Conservation (phyloP, 176 grass and related monocot species). For the Avena sativa region DNA sequence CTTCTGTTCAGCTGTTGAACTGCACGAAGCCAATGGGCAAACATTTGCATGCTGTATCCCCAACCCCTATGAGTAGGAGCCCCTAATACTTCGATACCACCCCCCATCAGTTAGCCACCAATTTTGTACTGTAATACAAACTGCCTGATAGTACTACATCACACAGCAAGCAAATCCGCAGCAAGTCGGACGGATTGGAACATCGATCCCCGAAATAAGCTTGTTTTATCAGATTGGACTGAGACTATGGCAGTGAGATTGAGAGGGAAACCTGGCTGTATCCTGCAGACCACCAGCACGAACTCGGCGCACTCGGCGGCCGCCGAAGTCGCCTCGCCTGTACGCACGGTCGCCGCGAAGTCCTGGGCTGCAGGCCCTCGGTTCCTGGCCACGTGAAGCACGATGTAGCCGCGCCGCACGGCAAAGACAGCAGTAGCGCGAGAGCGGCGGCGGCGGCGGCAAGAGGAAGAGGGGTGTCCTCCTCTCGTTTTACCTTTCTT, state of each 20-base stretch:
- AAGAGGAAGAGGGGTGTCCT: neutral
- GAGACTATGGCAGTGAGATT: neutral
- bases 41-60: too few relatives aligned
- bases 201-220: neutral
- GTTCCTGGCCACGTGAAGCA: neutral
- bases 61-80: neutral
- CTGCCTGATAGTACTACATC: neutral
- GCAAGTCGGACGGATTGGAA: neutral
- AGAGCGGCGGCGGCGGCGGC: slow-evolving; percentile 15
- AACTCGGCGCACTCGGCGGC: neutral
- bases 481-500: slow-evolving; percentile 2
- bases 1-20: too few relatives aligned
- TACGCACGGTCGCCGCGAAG: neutral
- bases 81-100: neutral
- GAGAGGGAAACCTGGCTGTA: slow-evolving; percentile 18
- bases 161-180: neutral
- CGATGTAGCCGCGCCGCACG: neutral
- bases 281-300: slow-evolving; percentile 9
- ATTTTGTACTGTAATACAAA: neutral
- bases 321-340: neutral
- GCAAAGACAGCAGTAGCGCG: neutral
- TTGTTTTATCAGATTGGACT: neutral
- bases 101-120: neutral
- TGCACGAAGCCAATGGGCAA: too few relatives aligned
- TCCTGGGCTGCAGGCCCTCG: neutral